These are phyloP conservation scores for Trichosporon inkin DNA, from an alignment of 1,284 basidiomycete species.

Conservation along the genomic window DNA sequence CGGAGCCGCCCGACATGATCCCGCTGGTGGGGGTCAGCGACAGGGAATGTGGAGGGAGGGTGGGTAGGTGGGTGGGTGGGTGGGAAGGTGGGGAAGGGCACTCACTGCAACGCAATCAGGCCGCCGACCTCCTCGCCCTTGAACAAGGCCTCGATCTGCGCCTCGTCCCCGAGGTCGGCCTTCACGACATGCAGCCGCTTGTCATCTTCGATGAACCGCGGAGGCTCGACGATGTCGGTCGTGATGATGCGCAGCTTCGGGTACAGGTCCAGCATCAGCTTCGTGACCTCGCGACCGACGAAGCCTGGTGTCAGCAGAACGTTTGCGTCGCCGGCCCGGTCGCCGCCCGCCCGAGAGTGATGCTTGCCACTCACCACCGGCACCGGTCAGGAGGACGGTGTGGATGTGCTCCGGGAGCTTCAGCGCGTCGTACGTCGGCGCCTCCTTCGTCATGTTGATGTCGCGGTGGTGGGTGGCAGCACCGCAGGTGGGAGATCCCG, in stretches of 20 bases:
- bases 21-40: slow-evolving; percentile 53
- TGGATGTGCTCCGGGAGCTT: slow-evolving; percentile 48
- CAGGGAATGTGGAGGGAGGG: neutral
- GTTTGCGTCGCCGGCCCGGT: no score
- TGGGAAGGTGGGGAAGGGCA: neutral
- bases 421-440: slow-evolving; percentile 42
- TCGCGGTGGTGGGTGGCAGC: no score
- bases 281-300: slow-evolving; percentile 48
- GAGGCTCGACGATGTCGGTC: slow-evolving; percentile 58
- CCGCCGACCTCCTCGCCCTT: slow-evolving; percentile 45
- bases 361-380: slow-evolving; percentile 51
- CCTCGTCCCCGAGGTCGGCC: slow-evolving; percentile 55
- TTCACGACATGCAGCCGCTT: slow-evolving; percentile 49
- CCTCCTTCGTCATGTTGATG: neutral
- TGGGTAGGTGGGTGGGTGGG: no score
- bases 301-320: slow-evolving; percentile 34
- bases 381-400: slow-evolving; percentile 59
- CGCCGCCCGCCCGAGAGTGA: no score
- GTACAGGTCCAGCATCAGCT: slow-evolving; percentile 52
- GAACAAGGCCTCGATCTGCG: slow-evolving; percentile 52
- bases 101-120: slow-evolving; percentile 49
- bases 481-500: no score
- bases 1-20: slow-evolving; percentile 65
- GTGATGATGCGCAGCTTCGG: slow-evolving; percentile 56
- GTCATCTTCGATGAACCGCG: slow-evolving; percentile 50